Conservation (phyloP, 768 basidiomycete genomes). For the Phylloporus arenicola region DNA sequence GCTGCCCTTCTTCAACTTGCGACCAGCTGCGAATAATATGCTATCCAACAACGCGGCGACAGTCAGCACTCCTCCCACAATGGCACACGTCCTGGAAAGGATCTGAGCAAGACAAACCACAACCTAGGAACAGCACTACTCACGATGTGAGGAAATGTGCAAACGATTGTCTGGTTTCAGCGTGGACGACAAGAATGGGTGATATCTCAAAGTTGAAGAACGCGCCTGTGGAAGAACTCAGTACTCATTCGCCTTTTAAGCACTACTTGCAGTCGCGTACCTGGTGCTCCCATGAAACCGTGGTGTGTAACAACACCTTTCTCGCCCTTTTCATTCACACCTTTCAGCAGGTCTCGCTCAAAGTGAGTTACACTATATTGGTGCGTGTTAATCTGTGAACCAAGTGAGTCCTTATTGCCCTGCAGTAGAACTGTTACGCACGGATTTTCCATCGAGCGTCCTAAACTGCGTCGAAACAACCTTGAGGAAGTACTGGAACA, state of each 20-base stretch:
- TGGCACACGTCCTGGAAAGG: conserved; percentile 78
- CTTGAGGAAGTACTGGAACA: conserved; percentile 99
- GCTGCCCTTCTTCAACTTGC: conserved; percentile 61
- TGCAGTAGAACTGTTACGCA: conserved; percentile 31
- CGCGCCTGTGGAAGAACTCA: conserved; percentile 43
- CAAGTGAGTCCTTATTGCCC: conserved; percentile 3
- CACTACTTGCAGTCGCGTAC: conserved; percentile 19
- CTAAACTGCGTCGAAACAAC: conserved; percentile 95
- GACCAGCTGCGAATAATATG: conserved; percentile 76
- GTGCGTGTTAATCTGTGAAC: conserved; percentile 68
- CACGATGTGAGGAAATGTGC: conserved; percentile 98
- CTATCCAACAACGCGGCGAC: conserved; percentile 87
- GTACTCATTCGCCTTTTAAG: neutral
- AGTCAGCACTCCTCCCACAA: conserved; percentile 95
- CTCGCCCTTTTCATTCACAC: conserved; percentile 50
- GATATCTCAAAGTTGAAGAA: conserved; percentile 97
- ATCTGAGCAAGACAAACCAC: neutral
- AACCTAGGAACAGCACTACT: conserved; percentile 29
- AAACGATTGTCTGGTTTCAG: conserved; percentile 88
- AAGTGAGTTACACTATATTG: conserved; percentile 97
- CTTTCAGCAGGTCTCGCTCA: conserved; percentile 80
- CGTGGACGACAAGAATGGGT: conserved; percentile 89
- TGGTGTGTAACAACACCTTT: conserved; percentile 72
- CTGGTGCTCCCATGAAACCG: conserved; percentile 68
- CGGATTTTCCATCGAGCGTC: conserved; percentile 68